Evolutionary conservation across 345 rosid genomes (phyloP).

Genomic region (Gossypium anomalum): DNA sequence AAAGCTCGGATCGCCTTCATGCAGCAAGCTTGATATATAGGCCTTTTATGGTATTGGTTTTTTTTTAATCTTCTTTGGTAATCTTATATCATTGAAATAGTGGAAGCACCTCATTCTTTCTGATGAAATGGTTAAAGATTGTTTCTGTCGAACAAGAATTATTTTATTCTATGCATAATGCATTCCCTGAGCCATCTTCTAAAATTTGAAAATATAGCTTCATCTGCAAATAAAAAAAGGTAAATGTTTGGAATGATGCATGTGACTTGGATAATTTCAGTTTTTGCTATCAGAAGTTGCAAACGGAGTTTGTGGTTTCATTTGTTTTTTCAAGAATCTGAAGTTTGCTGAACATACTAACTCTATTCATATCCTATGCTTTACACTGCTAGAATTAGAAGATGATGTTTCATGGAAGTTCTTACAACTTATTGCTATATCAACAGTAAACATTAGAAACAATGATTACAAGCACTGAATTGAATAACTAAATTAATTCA

Average conservation of each 20-base stretch:
- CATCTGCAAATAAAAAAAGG: not conserved
- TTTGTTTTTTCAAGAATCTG: not conserved
- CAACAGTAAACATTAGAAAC: no score
- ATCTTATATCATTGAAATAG: not conserved
- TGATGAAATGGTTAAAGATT: not conserved
- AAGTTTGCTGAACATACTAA: not conserved
- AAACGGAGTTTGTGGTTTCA: not conserved
- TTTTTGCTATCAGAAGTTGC: not conserved
- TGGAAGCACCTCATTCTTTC: not conserved
- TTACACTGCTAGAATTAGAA: not conserved
- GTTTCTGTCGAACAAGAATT: not conserved
- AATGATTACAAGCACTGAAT: no score
- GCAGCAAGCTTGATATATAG: constrained; percentile 41
- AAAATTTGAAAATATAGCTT: not conserved
- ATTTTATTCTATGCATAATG: not conserved
- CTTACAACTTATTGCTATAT: not conserved
- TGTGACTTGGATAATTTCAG: no score
- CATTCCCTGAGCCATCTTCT: not conserved
- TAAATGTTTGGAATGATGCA: not conserved
- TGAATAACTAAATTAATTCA: no score
- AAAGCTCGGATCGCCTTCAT: constrained; percentile 47
- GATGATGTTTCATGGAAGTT: not conserved
- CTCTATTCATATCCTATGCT: not conserved
- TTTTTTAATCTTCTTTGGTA: not conserved
- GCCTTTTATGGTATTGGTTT: constrained; percentile 43